Evolutionary conservation across 2,329 filamentous ascomycete species (phyloP), one percentile per base, ranked within the genome.

Genomic region (Eutypa lata): DNA sequence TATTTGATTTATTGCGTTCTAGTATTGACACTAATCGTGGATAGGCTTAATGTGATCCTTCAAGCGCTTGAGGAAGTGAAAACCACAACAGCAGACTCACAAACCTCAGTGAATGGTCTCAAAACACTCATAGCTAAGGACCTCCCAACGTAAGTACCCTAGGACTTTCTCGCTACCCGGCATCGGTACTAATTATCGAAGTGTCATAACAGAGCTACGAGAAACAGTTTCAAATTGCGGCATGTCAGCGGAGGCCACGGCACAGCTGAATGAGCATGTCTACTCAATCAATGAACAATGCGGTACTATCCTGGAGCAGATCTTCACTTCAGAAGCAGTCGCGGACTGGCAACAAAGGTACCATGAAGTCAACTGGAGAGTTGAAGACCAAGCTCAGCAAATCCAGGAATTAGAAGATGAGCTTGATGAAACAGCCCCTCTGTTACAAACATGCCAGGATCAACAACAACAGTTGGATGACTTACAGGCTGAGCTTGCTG

Each of bases 21-120:
- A n/a, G n/a, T 14, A 35, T 44, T 14, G n/a, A 33, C 37, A 35
- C 52, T 59, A 52, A 58, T 58, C 14, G 22, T 38, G 7, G 3
- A 33, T 52, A 67, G 64, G 21, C 57, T 63, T n/a, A 48, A 62
- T 33, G 49, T 50, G 14, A 49, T 66, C 11, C 37, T 59, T 2
- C 45, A 54, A 31, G 42, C 42, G 4, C 16, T 66, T 10, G 54
- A 62, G 38, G 55, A 55, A 16, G 42, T 42, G 3, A 56, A 51
- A 47, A 48, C 38, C 18, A 53, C 31, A 26, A 40, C 46, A 13
- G 18, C 45, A 18, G 55, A 56, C 31, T 47, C 48, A n/a, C 44
- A 46, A 13, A 26, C 49, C 3, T 46, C 64, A 21, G 38, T 55
- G 2, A 49, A 61, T 24, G 54, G n/a, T 6, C 24, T 67, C 21